Base-by-base conservation (phyloP, 129 eudicot species). In the Chrysanthemum seticuspe region DNA sequence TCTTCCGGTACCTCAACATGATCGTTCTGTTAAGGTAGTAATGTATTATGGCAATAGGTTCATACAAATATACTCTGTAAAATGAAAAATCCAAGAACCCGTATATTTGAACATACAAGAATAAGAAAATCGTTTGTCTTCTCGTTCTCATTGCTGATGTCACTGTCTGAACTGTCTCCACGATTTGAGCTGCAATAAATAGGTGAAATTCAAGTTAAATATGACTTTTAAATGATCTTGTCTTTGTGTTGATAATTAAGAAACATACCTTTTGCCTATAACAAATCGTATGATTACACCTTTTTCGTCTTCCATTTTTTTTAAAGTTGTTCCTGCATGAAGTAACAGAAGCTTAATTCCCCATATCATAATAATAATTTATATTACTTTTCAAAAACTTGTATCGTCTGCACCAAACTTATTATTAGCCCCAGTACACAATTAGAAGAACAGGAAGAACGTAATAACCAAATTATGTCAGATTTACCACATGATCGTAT, bases 221-320 rank as follows among this genome's bases (percentile, higher is more conserved):
- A 67, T 10, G 59, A 62, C 55, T 75, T 75, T 64, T 50, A 52
- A 59, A 67, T 45, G 72, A 40, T 52, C 18, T 60, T 18, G n/a
- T 55, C 31, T 63, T 65, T 18, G 10, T 62, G 34, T 66, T 71
- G 53, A 54, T 62, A 36, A 79, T 51, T 49, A 79, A 36, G 4
- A 72, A 9, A 67, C 3, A 53, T 53, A 78, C 97, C 97, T 91
- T 85, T 79, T 86, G 78, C 97, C 97, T 71, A 92, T 89, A 8
- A 92, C 91, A 85, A 92, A 92, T 85, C 97, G 86, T 70, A 87
- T 83, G 79, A 85, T 76, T 45, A 91, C 85, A 62, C 96, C 91
- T 73, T 91, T 91, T 64, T 91, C 88, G 9, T 64, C 85, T 77
- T 89, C 89, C 71, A 91, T 67, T 36, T 82, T 86, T 86, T 79